These are phyloP conservation scores for Penicillium sp. DNA, from an alignment of 2,329 filamentous ascomycete species.

Conservation along the genomic window DNA sequence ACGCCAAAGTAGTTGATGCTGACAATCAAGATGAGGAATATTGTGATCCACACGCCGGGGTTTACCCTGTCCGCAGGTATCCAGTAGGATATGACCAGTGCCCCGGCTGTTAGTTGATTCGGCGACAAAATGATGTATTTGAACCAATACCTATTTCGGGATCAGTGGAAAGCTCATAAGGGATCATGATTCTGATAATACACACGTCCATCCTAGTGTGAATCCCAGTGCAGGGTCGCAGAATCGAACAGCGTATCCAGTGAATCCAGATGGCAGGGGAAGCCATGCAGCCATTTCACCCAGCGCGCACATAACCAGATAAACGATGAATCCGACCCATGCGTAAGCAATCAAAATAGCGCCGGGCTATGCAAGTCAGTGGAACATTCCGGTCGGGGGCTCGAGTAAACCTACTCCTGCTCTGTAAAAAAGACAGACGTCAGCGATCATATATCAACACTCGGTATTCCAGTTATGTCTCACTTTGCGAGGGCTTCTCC, in stretches of 20 bases:
- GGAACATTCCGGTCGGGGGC: neutral
- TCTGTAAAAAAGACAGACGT: slow-evolving; percentile 24
- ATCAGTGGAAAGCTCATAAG: slow-evolving; percentile 1
- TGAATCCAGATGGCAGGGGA: slow-evolving; percentile 77
- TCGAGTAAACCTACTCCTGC: slow-evolving; percentile 38
- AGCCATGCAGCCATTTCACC: slow-evolving; percentile 87
- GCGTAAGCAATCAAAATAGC: slow-evolving; percentile 50
- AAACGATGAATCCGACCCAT: slow-evolving; percentile 64
- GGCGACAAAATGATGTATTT: slow-evolving; percentile 86
- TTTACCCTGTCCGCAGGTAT: slow-evolving; percentile 67
- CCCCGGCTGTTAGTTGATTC: slow-evolving; percentile 81
- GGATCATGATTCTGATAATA: neutral
- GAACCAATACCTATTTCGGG: slow-evolving; percentile 56
- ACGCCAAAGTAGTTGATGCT: slow-evolving; percentile 73
- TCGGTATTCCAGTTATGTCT: slow-evolving; percentile 9
- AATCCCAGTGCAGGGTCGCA: slow-evolving; percentile 82
- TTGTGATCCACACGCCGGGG: slow-evolving; percentile 77
- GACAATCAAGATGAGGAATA: slow-evolving; percentile 67
- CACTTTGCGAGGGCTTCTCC: slow-evolving; percentile 44
- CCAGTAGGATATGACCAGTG: slow-evolving; percentile 81
- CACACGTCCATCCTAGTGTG: slow-evolving; percentile 70
- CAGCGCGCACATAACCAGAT: slow-evolving; percentile 78
- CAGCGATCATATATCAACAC: slow-evolving; percentile 9
- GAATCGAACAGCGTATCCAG: slow-evolving; percentile 78
- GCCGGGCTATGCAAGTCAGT: slow-evolving; percentile 35